These are phyloP conservation scores for Neurospora sp. DNA, from an alignment of 495 filamentous ascomycete genomes.

Conservation along the genomic window DNA sequence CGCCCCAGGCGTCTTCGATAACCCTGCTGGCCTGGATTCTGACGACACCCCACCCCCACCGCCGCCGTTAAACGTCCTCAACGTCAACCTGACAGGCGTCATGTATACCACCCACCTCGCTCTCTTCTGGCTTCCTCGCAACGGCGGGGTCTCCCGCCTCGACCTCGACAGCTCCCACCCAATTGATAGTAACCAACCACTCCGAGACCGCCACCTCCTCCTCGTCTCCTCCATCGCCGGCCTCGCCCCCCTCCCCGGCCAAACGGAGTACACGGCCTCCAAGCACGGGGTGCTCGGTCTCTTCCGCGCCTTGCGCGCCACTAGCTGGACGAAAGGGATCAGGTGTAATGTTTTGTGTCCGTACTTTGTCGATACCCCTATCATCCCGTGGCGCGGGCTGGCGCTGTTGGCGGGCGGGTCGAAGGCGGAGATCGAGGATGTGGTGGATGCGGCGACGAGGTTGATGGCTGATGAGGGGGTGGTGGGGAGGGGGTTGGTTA, in stretches of 20 bases:
- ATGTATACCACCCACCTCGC: constrained; percentile 58
- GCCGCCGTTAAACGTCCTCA: constrained; percentile 43
- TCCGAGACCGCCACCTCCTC: constrained; percentile 39
- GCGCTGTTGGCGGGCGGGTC: constrained; percentile 43
- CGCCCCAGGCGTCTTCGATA: constrained; percentile 22
- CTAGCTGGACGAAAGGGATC: constrained; percentile 35
- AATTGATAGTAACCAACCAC: too few species aligned
- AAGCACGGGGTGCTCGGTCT: constrained; percentile 59
- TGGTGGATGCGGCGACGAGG: constrained; percentile 28
- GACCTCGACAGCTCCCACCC: background rate
- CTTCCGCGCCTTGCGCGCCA: constrained; percentile 45
- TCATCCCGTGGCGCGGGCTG: constrained; percentile 31
- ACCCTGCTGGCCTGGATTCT: constrained; percentile 24
- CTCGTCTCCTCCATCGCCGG: constrained; percentile 48
- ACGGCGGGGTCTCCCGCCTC: constrained; percentile 14
- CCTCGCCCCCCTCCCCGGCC: constrained; percentile 32
- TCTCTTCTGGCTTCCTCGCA: constrained; percentile 41
- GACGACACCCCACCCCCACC: constrained; percentile 30
- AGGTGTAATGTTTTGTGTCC: constrained; percentile 52
- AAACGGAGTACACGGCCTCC: constrained; percentile 44
- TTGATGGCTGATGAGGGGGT: constrained; percentile 39
- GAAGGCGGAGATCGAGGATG: constrained; percentile 41
- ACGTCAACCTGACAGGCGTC: constrained; percentile 53
- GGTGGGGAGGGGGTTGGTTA: constrained; percentile 38
- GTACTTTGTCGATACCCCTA: constrained; percentile 58